Evolutionary conservation across 345 rosid species (phyloP), one percentile per base, ranked within the genome.

Genomic region (Moringa oleifera): DNA sequence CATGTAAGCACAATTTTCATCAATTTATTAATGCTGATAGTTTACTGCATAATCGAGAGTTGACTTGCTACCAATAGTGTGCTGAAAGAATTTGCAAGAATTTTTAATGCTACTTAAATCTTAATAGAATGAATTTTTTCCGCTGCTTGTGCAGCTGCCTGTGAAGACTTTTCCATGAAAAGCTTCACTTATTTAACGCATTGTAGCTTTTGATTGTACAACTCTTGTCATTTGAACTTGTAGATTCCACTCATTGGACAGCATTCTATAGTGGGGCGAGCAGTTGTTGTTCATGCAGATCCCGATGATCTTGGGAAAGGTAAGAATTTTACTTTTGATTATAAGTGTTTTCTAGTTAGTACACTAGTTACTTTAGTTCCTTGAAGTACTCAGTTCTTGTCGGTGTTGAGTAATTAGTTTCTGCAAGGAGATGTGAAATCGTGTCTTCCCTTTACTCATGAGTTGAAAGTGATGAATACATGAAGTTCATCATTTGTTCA

Each of bases 231-330:
- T 71, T 64, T 68, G 51, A 51, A 55, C 69, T 71, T 66, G 66
- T 76, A 90, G 99, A 94, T 90, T 66, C 89, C 92, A n/a, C 82
- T 94, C 61, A 80, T 64, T 5, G 97, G 97, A 45, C 81, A 71
- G 20, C 81, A 80, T 82, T 88, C 96, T 16, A 90, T 94, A 55
- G 54, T 94, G 46, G 99, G 99, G 66, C 82, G 97, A 75, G 97
- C 88, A 0, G 95, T 90, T 19, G 99, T 90, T 55, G 95, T 88
- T 55, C 99, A 94, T 56, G 85, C 81, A 36, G 96, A 85, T 78
- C 86, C 88, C 19, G 96, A 94, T 76, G 99, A 94, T 84, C 95
- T 90, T 68, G 99, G 99, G 22, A 85, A 69, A 80, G 91, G 92
- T 90, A 37, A 22, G 23, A 73, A 49, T 66, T 63, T 73, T 41